Percentiles rank a stretch among this genome's conserved stretches.
phyloP scores from a whole-genome alignment of 2,329 filamentous ascomycete genomes.

The Aureobasidium melanogenum region DNA sequence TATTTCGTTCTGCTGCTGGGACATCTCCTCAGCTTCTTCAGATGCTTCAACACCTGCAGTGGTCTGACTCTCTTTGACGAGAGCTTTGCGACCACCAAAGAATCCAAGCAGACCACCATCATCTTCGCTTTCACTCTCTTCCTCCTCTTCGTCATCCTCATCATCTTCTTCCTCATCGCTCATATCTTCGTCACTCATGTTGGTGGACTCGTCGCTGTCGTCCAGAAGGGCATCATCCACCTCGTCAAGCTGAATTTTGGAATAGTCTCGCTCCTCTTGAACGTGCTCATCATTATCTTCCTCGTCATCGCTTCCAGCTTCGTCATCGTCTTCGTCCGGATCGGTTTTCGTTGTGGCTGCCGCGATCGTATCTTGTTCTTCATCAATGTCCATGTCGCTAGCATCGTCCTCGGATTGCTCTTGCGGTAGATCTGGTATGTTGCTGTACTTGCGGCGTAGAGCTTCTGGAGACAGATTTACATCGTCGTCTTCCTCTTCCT shows the following conservation, averaged over 20 bases:
- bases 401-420: constrained; percentile 19
- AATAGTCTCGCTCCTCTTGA: constrained; percentile 12
- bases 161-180: constrained; percentile 27
- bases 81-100: constrained; percentile 17
- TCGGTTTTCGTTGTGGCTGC: not conserved
- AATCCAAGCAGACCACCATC: constrained; percentile 19
- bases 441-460: constrained; percentile 58
- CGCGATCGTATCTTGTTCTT: not conserved
- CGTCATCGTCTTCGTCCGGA: not conserved
- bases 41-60: constrained; percentile 20
- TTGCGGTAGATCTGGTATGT: constrained; percentile 43
- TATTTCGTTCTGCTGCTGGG: constrained; percentile 10
- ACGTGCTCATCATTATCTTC: constrained; percentile 1
- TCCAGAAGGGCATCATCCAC: constrained; percentile 33
- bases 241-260: constrained; percentile 28
- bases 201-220: constrained; percentile 31
- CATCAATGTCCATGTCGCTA: constrained; percentile 24
- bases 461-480: constrained; percentile 62
- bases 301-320: not conserved
- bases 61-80: constrained; percentile 19
- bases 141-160: constrained; percentile 18
- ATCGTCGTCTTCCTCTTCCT: constrained; percentile 45
- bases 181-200: constrained; percentile 31
- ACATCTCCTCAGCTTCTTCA: constrained; percentile 19
- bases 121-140: constrained; percentile 14